phyloP scores from a whole-genome alignment of 1,284 basidiomycete genomes.

The Pseudozyma pruni region DNA sequence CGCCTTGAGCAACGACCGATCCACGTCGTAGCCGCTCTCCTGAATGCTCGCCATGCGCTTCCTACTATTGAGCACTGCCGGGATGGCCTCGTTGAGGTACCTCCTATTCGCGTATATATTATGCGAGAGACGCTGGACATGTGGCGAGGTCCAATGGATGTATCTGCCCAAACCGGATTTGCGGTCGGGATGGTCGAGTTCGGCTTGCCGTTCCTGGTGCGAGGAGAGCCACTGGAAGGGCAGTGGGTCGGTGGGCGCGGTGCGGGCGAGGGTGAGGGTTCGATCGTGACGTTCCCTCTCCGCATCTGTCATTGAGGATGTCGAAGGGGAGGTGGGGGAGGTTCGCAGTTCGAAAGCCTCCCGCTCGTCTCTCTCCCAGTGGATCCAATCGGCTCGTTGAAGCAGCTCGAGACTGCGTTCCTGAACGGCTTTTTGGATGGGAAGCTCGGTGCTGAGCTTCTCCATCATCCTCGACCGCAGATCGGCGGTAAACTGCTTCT shows the following conservation, averaged over 20 bases:
- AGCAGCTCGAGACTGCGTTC: constrained; percentile 29
- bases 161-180: constrained; percentile 27
- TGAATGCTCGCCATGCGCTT: constrained; percentile 28
- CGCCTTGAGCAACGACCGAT: constrained; percentile 12
- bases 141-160: constrained; percentile 42
- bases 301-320: constrained; percentile 3
- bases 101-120: constrained; percentile 34
- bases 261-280: neutral
- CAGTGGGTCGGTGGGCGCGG: constrained; percentile 21
- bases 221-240: constrained; percentile 24
- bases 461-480: constrained; percentile 21
- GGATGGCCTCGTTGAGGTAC: constrained; percentile 35
- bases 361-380: constrained; percentile 35
- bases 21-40: constrained; percentile 22
- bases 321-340: neutral
- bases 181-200: constrained; percentile 36
- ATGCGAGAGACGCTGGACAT: constrained; percentile 40
- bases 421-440: constrained; percentile 20
- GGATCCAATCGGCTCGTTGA: constrained; percentile 24
- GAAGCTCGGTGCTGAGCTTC: constrained; percentile 23
- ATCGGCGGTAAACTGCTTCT: constrained; percentile 7
- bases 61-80: constrained; percentile 23
- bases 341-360: constrained; percentile 25
- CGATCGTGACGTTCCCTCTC: constrained; percentile 15
- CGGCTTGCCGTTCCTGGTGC: constrained; percentile 10